Percentiles rank a stretch among this genome's conserved stretches.
Conservation (phyloP, 495 filamentous ascomycete species). For the Daldinia childiae region DNA sequence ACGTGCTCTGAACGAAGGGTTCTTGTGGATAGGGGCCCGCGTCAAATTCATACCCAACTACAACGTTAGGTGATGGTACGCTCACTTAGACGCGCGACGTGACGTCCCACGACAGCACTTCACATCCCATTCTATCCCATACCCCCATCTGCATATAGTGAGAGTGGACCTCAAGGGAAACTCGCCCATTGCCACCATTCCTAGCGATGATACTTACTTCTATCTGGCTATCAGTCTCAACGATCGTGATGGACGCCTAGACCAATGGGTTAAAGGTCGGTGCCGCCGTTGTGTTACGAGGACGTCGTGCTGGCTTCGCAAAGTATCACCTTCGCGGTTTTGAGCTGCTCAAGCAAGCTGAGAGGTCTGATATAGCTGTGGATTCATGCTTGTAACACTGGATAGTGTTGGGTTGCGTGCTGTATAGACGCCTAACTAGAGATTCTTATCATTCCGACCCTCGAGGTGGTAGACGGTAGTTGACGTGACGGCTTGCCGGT, state of each 20-base stretch:
- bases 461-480: too few species aligned
- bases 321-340: not conserved
- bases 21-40: not conserved
- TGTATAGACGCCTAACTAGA: too few species aligned
- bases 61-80: not conserved
- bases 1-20: not conserved
- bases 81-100: not conserved
- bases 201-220: constrained; percentile 7
- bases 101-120: not conserved
- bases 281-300: too few species aligned
- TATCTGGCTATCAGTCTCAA: not conserved
- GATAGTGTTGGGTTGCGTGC: too few species aligned
- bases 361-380: too few species aligned
- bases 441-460: too few species aligned
- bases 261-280: too few species aligned
- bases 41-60: constrained; percentile 1
- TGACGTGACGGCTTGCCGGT: too few species aligned
- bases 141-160: not conserved
- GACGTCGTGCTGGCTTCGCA: not conserved
- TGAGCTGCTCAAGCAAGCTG: too few species aligned
- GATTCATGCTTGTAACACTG: too few species aligned
- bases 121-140: not conserved
- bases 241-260: too few species aligned
- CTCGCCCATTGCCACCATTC: constrained; percentile 8
- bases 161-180: constrained; percentile 19